Percentiles rank a stretch among this genome's conserved stretches.
These are phyloP conservation scores for Nitzschia sp. DNA, from an alignment of 108 stramenopile species.

Conservation along the genomic window DNA sequence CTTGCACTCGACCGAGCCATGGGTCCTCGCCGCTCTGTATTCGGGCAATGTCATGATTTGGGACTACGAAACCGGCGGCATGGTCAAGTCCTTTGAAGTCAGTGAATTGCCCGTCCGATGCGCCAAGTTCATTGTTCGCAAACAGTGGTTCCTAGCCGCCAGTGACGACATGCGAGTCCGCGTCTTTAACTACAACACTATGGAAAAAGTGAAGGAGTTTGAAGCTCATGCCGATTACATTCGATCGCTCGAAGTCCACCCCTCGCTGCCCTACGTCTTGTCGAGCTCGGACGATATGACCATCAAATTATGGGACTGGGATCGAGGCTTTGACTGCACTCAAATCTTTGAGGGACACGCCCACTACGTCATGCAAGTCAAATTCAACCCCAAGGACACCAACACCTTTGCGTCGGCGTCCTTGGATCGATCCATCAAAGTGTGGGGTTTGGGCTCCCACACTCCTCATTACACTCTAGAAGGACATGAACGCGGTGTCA, in stretches of 20 bases:
- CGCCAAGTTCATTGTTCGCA: conserved; percentile 96
- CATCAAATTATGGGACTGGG: conserved; percentile 99
- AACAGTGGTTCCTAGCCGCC: conserved; percentile 95
- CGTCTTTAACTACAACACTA: conserved; percentile 98
- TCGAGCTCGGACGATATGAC: conserved; percentile 95
- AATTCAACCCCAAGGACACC: conserved; percentile 99
- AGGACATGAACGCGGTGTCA: conserved; percentile 98
- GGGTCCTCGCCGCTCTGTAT: conserved; percentile 98
- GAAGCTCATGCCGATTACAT: conserved; percentile 99
- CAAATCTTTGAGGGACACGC: conserved; percentile 97
- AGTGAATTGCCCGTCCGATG: conserved; percentile 95
- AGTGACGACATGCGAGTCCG: conserved; percentile 94
- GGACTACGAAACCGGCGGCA: conserved; percentile 89
- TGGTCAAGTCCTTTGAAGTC: conserved; percentile 94
- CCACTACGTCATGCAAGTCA: conserved; percentile 99
- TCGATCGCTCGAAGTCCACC: conserved; percentile 97
- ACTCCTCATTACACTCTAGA: conserved; percentile 97
- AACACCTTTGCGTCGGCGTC: conserved; percentile 98
- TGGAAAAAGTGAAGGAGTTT: conserved; percentile 98
- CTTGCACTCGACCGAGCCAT: conserved; percentile 96
- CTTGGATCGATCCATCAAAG: conserved; percentile 96
- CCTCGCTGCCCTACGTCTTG: conserved; percentile 92
- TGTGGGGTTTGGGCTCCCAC: conserved; percentile 93
- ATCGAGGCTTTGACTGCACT: conserved; percentile 93
- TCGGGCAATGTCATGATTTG: conserved; percentile 97